phyloP scores from a whole-genome alignment of 768 basidiomycete genomes.

The Serendipita sp. region DNA sequence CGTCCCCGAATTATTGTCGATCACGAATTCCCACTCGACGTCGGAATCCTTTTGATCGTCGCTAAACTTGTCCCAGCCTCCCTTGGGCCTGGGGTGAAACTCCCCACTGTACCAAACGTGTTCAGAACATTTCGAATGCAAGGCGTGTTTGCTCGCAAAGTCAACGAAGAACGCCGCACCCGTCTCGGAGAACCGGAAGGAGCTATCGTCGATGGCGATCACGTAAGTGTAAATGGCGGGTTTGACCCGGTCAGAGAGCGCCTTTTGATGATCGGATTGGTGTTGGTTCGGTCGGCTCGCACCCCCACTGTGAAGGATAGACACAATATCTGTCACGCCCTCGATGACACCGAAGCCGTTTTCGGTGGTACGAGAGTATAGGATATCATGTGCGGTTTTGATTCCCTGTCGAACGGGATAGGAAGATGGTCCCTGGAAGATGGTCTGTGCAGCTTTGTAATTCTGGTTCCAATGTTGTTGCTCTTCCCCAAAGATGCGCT shows the following conservation, averaged over 20 bases:
- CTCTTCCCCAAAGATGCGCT: slow-evolving; percentile 38
- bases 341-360: slow-evolving; percentile 49
- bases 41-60: slow-evolving; percentile 37
- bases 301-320: slow-evolving; percentile 33
- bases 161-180: slow-evolving; percentile 78
- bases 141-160: slow-evolving; percentile 72
- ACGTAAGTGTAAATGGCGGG: slow-evolving; percentile 78
- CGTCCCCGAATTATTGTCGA: slow-evolving; percentile 77
- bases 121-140: slow-evolving; percentile 58
- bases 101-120: slow-evolving; percentile 59
- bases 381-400: slow-evolving; percentile 53
- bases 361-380: slow-evolving; percentile 48
- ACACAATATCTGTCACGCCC: slow-evolving; percentile 28
- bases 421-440: slow-evolving; percentile 46
- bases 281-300: not conserved
- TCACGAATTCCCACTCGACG: slow-evolving; percentile 62
- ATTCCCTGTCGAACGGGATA: slow-evolving; percentile 51
- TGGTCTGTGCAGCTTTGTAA: slow-evolving; percentile 54
- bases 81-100: slow-evolving; percentile 57
- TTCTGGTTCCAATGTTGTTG: slow-evolving; percentile 49
- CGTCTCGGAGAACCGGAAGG: slow-evolving; percentile 72
- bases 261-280: not conserved
- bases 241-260: slow-evolving; percentile 27
- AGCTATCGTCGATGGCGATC: slow-evolving; percentile 56
- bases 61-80: slow-evolving; percentile 48